A percentile compares a stretch with the other conserved stretches of the same genome.
These are phyloP conservation scores for Adenanthera pavonina DNA, from an alignment of 306 rosid species.

Conservation along the genomic window DNA sequence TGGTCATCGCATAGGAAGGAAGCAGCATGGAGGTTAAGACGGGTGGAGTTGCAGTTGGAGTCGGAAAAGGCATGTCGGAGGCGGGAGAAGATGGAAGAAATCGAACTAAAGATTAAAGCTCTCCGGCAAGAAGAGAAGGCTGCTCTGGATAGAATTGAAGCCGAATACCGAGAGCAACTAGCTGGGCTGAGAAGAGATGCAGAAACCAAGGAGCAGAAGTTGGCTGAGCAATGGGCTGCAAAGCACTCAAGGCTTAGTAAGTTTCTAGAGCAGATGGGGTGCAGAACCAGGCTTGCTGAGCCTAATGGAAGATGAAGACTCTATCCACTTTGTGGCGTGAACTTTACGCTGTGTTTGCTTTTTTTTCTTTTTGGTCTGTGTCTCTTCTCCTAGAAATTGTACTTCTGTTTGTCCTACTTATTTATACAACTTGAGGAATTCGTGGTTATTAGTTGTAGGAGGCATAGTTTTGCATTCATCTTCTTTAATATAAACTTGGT, in stretches of 20 bases:
- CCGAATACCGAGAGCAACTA: slow-evolving; percentile 81
- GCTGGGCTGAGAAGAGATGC: slow-evolving; percentile 87
- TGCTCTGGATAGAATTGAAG: slow-evolving; percentile 82
- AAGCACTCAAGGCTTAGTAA: slow-evolving; percentile 73
- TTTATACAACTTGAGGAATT: slow-evolving; percentile 37
- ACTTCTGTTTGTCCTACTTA: slow-evolving; percentile 37
- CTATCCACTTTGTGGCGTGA: background rate
- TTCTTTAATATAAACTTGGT: slow-evolving; percentile 33
- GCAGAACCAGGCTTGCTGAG: slow-evolving; percentile 69
- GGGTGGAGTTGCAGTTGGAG: slow-evolving; percentile 91
- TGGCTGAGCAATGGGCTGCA: slow-evolving; percentile 94
- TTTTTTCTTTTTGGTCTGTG: slow-evolving; percentile 38
- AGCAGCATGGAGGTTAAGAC: slow-evolving; percentile 79
- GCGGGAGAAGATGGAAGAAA: slow-evolving; percentile 85
- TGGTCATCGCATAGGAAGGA: slow-evolving; percentile 90
- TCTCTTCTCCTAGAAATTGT: slow-evolving; percentile 38
- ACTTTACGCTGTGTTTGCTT: slow-evolving; percentile 26
- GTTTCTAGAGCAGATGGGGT: slow-evolving; percentile 84
- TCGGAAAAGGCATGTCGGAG: slow-evolving; percentile 80
- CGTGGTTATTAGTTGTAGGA: slow-evolving; percentile 31
- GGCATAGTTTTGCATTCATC: slow-evolving; percentile 29
- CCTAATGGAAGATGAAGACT: slow-evolving; percentile 62
- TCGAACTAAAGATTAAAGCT: slow-evolving; percentile 83
- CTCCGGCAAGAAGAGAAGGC: slow-evolving; percentile 78
- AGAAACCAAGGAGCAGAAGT: slow-evolving; percentile 87